Evolutionary conservation across 2,329 filamentous ascomycete genomes (phyloP).

Genomic region (Plenodomus tracheiphilus): DNA sequence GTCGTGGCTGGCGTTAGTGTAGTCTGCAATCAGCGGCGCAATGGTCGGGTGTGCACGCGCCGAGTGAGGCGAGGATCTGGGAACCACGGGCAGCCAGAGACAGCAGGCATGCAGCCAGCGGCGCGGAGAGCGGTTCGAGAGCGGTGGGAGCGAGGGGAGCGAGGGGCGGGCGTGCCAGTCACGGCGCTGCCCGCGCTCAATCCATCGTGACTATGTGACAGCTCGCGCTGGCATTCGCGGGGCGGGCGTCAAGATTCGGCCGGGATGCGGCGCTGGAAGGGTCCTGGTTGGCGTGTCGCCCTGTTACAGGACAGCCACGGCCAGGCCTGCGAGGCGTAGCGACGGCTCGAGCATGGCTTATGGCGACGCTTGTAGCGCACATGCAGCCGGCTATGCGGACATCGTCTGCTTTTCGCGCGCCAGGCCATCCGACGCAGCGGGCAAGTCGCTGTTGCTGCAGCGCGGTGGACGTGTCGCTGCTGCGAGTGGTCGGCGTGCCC

Average conservation of each 20-base stretch:
- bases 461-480: constrained; percentile 35
- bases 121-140: constrained; percentile 15
- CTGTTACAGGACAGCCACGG: constrained; percentile 27
- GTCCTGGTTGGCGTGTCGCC: constrained; percentile 32
- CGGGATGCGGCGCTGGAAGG: constrained; percentile 25
- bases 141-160: constrained; percentile 21
- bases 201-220: constrained; percentile 35
- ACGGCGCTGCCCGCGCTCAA: constrained; percentile 24
- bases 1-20: too few relatives aligned
- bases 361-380: too few relatives aligned
- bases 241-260: constrained; percentile 18
- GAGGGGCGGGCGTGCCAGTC: too few relatives aligned
- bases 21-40: background rate
- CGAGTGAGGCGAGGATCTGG: constrained; percentile 33
- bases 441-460: constrained; percentile 23
- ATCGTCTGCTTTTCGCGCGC: too few relatives aligned
- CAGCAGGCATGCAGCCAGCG: constrained; percentile 21
- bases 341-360: too few relatives aligned
- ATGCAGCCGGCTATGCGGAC: constrained; percentile 36
- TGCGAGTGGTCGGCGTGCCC: constrained; percentile 28
- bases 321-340: too few relatives aligned
- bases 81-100: constrained; percentile 7
- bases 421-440: too few relatives aligned
- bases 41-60: constrained; percentile 10
- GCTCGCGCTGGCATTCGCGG: constrained; percentile 33